A percentile compares a stretch with the other conserved stretches of the same genome.
phyloP scores from a whole-genome alignment of 106 monocot genomes.

The Allium sativum region DNA sequence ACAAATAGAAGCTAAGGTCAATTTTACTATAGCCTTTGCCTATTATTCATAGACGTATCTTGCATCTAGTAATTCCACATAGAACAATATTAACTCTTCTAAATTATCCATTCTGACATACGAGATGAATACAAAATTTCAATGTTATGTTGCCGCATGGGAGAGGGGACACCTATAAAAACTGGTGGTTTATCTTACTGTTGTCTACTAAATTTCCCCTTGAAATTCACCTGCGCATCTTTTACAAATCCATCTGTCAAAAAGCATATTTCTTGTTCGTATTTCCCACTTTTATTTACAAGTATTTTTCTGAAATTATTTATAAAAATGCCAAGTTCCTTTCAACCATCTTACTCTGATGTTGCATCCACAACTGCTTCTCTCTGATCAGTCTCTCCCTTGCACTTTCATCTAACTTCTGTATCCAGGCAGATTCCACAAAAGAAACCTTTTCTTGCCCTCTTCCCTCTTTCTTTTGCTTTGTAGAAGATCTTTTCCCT shows the following conservation, averaged over 20 bases:
- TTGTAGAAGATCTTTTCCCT: neutral
- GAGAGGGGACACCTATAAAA: neutral
- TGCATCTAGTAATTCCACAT: too few relatives aligned
- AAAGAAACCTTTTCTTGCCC: neutral
- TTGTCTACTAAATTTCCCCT: too few relatives aligned
- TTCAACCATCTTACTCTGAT: conserved; percentile 22
- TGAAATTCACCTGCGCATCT: too few relatives aligned
- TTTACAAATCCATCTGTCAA: neutral
- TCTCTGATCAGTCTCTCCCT: conserved; percentile 12
- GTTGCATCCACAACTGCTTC: conserved; percentile 26
- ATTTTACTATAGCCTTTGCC: too few relatives aligned
- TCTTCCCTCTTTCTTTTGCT: neutral
- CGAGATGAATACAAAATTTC: too few relatives aligned
- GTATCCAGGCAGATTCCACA: conserved; percentile 3
- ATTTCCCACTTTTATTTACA: neutral
- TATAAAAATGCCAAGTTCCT: conserved; percentile 11
- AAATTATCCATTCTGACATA: too few relatives aligned
- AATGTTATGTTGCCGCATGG: neutral
- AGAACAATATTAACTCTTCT: too few relatives aligned
- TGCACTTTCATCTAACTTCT: neutral
- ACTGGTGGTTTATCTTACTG: neutral
- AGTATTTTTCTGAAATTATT: neutral
- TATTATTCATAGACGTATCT: too few relatives aligned
- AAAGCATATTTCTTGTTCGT: neutral
- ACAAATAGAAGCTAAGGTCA: too few relatives aligned